Evolutionary conservation across 441 rosid species (phyloP).

Genomic region (Capsella rubella): DNA sequence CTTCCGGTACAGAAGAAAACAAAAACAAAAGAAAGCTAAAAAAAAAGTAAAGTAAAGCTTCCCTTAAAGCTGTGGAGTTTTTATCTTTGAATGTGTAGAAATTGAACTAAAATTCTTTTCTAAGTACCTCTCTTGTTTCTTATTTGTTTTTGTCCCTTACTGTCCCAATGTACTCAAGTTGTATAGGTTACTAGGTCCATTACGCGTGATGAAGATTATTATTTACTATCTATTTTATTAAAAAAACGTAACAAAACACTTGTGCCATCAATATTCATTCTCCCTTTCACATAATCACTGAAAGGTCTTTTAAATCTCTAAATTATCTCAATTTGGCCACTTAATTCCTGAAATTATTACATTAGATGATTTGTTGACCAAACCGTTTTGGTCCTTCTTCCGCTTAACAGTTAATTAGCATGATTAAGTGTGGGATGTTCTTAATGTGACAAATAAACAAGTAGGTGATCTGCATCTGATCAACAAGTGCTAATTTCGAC

Average conservation of each 20-base stretch:
- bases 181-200: slow-evolving; percentile 42
- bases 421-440: not conserved
- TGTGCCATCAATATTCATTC: slow-evolving; percentile 23
- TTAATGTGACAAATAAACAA: not conserved
- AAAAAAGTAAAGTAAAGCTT: slow-evolving; percentile 31
- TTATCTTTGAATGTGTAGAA: slow-evolving; percentile 41
- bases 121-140: slow-evolving; percentile 24
- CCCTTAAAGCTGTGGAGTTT: slow-evolving; percentile 36
- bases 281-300: not conserved
- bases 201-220: slow-evolving; percentile 41
- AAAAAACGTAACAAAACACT: not conserved
- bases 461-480: not conserved
- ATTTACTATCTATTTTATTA: slow-evolving; percentile 20
- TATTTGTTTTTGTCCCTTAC: slow-evolving; percentile 23
- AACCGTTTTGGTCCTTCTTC: not conserved
- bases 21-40: slow-evolving; percentile 17
- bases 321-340: not conserved
- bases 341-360: not conserved
- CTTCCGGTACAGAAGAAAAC: slow-evolving; percentile 52
- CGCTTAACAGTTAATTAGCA: not conserved
- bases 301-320: not conserved
- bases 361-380: not conserved
- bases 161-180: slow-evolving; percentile 30
- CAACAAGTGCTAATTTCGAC: too few species aligned
- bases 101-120: slow-evolving; percentile 38